Conservation (phyloP, 352 stramenopile species). For the Globisporangium apiculatum region DNA sequence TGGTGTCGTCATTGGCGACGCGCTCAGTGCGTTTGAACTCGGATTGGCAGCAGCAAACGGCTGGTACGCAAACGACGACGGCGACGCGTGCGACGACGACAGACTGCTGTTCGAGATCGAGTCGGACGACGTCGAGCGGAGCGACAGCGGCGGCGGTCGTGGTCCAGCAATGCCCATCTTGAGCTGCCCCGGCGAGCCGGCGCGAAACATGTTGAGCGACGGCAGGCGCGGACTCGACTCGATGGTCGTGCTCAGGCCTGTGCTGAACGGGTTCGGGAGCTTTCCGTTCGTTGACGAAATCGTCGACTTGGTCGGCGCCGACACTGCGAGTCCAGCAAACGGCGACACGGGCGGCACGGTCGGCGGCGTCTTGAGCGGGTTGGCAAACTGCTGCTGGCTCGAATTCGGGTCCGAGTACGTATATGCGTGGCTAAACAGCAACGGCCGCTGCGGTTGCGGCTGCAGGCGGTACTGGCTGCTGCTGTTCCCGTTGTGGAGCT, state of each 20-base stretch:
- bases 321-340: constrained; percentile 66
- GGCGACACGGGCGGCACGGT: constrained; percentile 57
- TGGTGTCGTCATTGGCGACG: constrained; percentile 19
- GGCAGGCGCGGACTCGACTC: constrained; percentile 60
- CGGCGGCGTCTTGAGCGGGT: constrained; percentile 34
- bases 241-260: constrained; percentile 27
- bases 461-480: constrained; percentile 20
- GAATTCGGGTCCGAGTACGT: constrained; percentile 54
- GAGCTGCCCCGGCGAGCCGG: constrained; percentile 48
- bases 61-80: constrained; percentile 36
- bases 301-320: constrained; percentile 45
- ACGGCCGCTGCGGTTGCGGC: constrained; percentile 11
- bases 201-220: constrained; percentile 64
- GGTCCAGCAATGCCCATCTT: constrained; percentile 54
- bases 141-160: constrained; percentile 43
- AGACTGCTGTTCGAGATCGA: constrained; percentile 36
- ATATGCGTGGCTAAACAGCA: constrained; percentile 42
- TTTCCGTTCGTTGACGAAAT: constrained; percentile 16
- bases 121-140: constrained; percentile 48
- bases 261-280: constrained; percentile 48
- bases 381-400: constrained; percentile 20
- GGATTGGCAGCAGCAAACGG: constrained; percentile 11
- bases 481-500: constrained; percentile 17
- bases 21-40: constrained; percentile 15
- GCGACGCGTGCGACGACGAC: constrained; percentile 14